Percentiles rank a stretch among this genome's conserved stretches.
phyloP scores from a whole-genome alignment of 495 filamentous ascomycete genomes.

The Oleoguttula mirabilis region DNA sequence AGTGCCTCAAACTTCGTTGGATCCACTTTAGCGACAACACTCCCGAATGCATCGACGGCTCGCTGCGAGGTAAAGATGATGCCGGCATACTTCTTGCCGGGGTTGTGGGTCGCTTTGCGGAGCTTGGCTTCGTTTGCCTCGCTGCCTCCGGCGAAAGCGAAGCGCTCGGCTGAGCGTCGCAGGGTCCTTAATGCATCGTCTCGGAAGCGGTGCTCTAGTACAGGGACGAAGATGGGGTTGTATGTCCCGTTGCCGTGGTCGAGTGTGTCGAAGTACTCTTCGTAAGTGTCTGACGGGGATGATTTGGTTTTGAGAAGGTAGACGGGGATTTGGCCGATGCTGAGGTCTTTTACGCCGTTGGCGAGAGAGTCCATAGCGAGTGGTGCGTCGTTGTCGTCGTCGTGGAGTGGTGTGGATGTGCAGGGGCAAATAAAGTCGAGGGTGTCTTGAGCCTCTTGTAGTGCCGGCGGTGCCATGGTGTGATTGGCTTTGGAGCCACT shows the following conservation, averaged over 20 bases:
- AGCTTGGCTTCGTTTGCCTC: constrained; percentile 6
- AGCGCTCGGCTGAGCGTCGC: constrained; percentile 19
- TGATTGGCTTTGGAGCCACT: too few relatives aligned
- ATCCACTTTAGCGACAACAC: constrained; percentile 41
- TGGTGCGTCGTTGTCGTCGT: neutral
- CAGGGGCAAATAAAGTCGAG: neutral
- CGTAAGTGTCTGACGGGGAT: constrained; percentile 63
- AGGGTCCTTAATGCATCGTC: constrained; percentile 32
- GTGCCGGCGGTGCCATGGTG: too few relatives aligned
- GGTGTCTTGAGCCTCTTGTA: neutral
- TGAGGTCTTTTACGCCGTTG: constrained; percentile 7
- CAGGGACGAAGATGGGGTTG: constrained; percentile 64
- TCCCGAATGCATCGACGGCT: constrained; percentile 73
- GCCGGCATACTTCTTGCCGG: constrained; percentile 52
- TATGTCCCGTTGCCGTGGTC: constrained; percentile 36
- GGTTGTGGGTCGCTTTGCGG: constrained; percentile 9
- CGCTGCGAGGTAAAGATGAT: constrained; percentile 91
- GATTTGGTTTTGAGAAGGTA: constrained; percentile 84
- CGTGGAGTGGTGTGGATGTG: neutral
- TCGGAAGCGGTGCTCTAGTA: constrained; percentile 61
- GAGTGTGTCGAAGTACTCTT: constrained; percentile 50
- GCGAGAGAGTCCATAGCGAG: constrained; percentile 15
- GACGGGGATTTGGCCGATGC: constrained; percentile 37
- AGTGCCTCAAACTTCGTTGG: constrained; percentile 19
- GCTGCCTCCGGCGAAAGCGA: constrained; percentile 18